Evolutionary conservation across 2,329 filamentous ascomycete species (phyloP), one percentile per base, ranked within the genome.

Genomic region (Juglanconis sp.): DNA sequence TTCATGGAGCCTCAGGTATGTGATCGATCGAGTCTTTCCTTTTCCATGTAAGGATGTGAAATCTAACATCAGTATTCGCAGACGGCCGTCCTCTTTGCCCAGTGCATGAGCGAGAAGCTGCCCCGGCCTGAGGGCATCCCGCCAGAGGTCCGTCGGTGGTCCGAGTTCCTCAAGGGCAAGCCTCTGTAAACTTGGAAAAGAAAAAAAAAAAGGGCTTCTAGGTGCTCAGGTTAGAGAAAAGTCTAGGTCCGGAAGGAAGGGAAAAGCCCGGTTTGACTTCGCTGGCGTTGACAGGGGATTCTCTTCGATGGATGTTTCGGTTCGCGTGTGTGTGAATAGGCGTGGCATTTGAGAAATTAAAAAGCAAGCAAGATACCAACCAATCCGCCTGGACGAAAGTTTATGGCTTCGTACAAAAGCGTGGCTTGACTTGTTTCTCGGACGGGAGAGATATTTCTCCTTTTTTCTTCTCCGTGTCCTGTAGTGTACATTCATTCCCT

Each of bases 1-100:
- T 98, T 99, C 77, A 97, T 97, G 93, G 94, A 98, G 81, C 92
- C 93, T 57, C 94, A 95, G 88, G 92, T 96, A 81, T 79, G 86
- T 75, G 66, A 59, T 57, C 47, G 11, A 30, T 7, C 2, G 17
- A 32, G 11, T 35, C 7, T n/a, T 17, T 56, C 24, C 49, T 11
- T 8, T 13, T 13, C 24, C 11, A 4, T 10, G 24, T 3, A 13
- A 2, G 24, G 44, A 32, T 48, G 17, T 54, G 58, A 66, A 65
- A 24, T 24, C 74, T 77, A 69, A 79, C 65, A 7, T 44, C 48
- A 11, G 49, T 48, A 11, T 24, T 9, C 55, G 32, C 66, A 97
- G 92, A 99, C 95, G 68, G 94, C 95, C 63, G 88, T 95, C 66
- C 90, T 98, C 69, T 98, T 98, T 71, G 92, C 95, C 64, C 91